Percentiles rank a stretch among this genome's conserved stretches.
Conservation (phyloP, 768 basidiomycete species). For the Tulasnella sp. region DNA sequence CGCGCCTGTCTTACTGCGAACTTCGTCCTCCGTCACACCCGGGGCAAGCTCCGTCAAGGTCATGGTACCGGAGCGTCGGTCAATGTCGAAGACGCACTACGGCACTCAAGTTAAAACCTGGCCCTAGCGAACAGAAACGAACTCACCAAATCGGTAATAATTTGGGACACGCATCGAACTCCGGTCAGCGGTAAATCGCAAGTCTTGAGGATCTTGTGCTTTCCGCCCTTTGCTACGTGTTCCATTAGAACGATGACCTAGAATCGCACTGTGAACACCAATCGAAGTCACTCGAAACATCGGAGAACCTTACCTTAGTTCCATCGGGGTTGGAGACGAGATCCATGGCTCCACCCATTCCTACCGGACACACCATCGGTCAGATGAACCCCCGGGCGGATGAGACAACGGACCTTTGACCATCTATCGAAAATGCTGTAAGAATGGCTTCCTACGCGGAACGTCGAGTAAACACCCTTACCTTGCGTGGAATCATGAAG, state of each 20-base stretch:
- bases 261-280: not conserved
- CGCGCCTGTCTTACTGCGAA: slow-evolving; percentile 81
- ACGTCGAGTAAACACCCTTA: slow-evolving; percentile 36
- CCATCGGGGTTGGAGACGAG: slow-evolving; percentile 93
- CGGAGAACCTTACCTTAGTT: slow-evolving; percentile 53
- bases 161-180: slow-evolving; percentile 79
- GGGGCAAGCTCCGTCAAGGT: slow-evolving; percentile 78
- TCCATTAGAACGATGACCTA: slow-evolving; percentile 81
- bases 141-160: slow-evolving; percentile 81
- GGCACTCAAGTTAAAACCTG: not conserved
- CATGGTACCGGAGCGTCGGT: slow-evolving; percentile 67
- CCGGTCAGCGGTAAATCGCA: slow-evolving; percentile 87
- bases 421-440: slow-evolving; percentile 8
- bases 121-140: not conserved
- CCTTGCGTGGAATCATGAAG: slow-evolving; percentile 97
- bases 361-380: slow-evolving; percentile 40
- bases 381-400: not conserved
- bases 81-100: slow-evolving; percentile 72
- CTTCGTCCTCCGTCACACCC: slow-evolving; percentile 78
- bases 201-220: slow-evolving; percentile 77
- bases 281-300: not conserved
- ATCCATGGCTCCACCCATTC: slow-evolving; percentile 96
- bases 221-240: slow-evolving; percentile 85
- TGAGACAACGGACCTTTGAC: slow-evolving; percentile 32
- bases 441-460: not conserved